These are phyloP conservation scores for Stereocaulon alpinum DNA, from an alignment of 495 filamentous ascomycete species.

Conservation along the genomic window DNA sequence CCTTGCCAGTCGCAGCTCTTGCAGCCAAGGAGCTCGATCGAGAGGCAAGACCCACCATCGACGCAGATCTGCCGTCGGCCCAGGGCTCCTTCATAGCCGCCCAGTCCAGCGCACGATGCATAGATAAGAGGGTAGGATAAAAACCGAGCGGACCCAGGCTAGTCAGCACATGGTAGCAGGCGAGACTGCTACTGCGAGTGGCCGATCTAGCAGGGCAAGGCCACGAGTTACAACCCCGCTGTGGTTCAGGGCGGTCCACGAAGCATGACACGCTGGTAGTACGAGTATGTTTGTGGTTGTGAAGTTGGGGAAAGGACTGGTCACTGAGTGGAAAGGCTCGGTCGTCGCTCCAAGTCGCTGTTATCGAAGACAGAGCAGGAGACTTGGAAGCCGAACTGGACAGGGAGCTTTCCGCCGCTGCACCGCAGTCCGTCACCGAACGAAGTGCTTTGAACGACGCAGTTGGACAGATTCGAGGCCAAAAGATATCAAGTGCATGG, in stretches of 20 bases:
- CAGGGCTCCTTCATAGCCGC: not conserved
- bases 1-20: not conserved
- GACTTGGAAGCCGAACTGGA: not conserved
- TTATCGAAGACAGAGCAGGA: not conserved
- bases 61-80: conserved; percentile 1
- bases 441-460: not conserved
- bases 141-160: not conserved
- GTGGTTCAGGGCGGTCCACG: not conserved
- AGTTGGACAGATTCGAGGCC: not conserved
- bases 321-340: not conserved
- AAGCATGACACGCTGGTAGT: not conserved
- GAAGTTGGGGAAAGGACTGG: not conserved
- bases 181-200: not conserved
- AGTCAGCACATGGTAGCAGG: conserved; percentile 2
- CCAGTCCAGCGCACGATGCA: conserved; percentile 5
- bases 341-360: not conserved
- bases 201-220: not conserved
- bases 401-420: not conserved
- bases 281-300: not conserved
- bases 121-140: not conserved
- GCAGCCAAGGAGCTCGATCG: not conserved
- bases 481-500: conserved; percentile 7
- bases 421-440: too few species aligned
- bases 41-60: conserved; percentile 2
- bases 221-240: not conserved